Evolutionary conservation across 2,329 filamentous ascomycete species (phyloP).

Genomic region (Fusarium globosum): DNA sequence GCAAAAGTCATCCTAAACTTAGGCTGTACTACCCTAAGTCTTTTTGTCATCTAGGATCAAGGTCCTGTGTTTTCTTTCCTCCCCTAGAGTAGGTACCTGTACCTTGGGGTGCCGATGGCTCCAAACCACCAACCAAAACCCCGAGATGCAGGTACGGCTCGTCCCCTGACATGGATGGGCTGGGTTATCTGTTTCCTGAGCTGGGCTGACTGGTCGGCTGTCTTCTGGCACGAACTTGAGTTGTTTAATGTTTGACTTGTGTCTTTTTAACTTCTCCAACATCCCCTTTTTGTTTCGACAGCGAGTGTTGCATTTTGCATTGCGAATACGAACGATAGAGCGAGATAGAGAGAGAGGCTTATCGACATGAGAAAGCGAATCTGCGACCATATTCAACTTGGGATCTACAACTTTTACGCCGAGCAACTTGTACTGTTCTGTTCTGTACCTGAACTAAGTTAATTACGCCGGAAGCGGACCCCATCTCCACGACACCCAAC

Average conservation of each 20-base stretch:
- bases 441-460: constrained; percentile 26
- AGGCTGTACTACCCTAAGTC: no score
- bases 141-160: constrained; percentile 42
- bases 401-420: constrained; percentile 1
- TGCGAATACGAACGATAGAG: constrained; percentile 1
- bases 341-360: background rate
- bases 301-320: constrained; percentile 1
- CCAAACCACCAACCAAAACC: constrained; percentile 40
- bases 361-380: constrained; percentile 13
- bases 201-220: constrained; percentile 10
- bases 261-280: constrained; percentile 15
- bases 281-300: constrained; percentile 7
- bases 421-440: background rate
- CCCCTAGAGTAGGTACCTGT: background rate
- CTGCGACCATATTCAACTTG: constrained; percentile 4
- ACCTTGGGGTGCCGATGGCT: constrained; percentile 15
- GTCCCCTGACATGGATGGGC: constrained; percentile 45
- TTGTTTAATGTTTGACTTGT: constrained; percentile 14
- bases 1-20: no score
- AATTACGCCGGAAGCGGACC: constrained; percentile 36
- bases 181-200: constrained; percentile 5
- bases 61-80: no score
- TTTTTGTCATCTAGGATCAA: no score
- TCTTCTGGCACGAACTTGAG: constrained; percentile 26
- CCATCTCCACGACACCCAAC: constrained; percentile 29